Conservation (phyloP, 805 yeast species). For the Tetrapisispora taiwanensis region DNA sequence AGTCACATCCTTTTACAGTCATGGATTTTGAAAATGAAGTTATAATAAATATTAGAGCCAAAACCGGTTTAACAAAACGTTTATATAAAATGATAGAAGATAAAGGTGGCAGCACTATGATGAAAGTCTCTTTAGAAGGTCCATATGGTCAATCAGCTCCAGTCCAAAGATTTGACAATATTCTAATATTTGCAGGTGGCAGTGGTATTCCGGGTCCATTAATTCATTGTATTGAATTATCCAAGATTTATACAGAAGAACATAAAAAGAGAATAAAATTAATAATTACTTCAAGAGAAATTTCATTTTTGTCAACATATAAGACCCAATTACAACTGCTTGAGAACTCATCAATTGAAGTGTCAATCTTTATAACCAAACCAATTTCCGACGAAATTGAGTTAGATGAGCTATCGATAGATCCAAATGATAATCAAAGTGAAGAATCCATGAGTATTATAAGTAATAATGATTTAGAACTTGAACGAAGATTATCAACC, state of each 20-base stretch:
- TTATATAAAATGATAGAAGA: conserved; percentile 25
- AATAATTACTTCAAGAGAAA: conserved; percentile 11
- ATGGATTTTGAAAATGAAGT: conserved; percentile 33
- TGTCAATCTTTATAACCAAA: conserved; percentile 13
- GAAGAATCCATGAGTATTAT: not conserved
- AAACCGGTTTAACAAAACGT: conserved; percentile 37
- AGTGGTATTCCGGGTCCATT: conserved; percentile 60
- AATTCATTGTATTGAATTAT: conserved; percentile 35
- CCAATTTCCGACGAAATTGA: not conserved
- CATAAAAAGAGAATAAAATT: conserved; percentile 7
- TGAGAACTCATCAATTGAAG: conserved; percentile 9
- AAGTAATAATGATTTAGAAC: not conserved
- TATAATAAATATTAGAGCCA: conserved; percentile 35
- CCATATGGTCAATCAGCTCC: conserved; percentile 55
- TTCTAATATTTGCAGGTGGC: conserved; percentile 62
- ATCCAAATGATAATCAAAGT: conserved; percentile 1
- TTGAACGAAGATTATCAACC: conserved; percentile 4
- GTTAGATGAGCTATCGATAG: not conserved
- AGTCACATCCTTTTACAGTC: conserved; percentile 49
- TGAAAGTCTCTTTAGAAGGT: conserved; percentile 46
- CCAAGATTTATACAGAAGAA: conserved; percentile 4
- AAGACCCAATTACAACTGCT: conserved; percentile 11
- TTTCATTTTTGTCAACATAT: conserved; percentile 14
- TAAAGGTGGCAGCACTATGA: conserved; percentile 19
- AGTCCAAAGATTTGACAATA: conserved; percentile 40